Evolutionary conservation across 2,329 filamentous ascomycete genomes (phyloP).

Genomic region (Cordyceps cicadae): DNA sequence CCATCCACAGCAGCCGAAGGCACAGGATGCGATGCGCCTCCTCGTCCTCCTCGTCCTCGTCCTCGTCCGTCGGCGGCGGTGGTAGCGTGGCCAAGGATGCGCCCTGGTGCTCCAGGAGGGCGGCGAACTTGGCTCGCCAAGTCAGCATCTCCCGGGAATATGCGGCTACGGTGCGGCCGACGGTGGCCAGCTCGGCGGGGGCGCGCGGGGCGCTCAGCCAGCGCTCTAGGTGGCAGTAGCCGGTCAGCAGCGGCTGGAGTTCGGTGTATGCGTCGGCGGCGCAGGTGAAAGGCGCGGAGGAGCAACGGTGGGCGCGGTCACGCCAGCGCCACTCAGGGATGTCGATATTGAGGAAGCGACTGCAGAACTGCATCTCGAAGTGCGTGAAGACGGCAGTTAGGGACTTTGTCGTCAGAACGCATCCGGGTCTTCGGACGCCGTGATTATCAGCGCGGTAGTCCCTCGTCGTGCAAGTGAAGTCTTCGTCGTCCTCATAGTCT

Average conservation of each 20-base stretch:
- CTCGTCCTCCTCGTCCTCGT: not conserved
- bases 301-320: not conserved
- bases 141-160: not conserved
- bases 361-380: constrained; percentile 7
- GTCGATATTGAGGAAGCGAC: not conserved
- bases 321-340: not conserved
- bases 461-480: not conserved
- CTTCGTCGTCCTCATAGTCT: not conserved
- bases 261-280: constrained; percentile 11
- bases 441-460: not conserved
- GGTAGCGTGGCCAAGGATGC: not conserved
- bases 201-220: not conserved
- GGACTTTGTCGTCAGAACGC: constrained; percentile 3
- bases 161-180: not conserved
- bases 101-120: not conserved
- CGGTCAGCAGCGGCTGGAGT: constrained; percentile 5
- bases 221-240: not conserved
- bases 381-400: constrained; percentile 6
- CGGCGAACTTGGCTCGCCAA: not conserved
- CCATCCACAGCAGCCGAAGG: not conserved
- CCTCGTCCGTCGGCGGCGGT: not conserved
- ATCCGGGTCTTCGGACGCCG: not conserved
- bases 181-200: not conserved
- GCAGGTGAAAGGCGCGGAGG: not conserved
- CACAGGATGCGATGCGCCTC: not conserved